A percentile compares a stretch with the other conserved stretches of the same genome.
These are phyloP conservation scores for Phanerochaete sordida DNA, from an alignment of 768 basidiomycete species.

Conservation along the genomic window DNA sequence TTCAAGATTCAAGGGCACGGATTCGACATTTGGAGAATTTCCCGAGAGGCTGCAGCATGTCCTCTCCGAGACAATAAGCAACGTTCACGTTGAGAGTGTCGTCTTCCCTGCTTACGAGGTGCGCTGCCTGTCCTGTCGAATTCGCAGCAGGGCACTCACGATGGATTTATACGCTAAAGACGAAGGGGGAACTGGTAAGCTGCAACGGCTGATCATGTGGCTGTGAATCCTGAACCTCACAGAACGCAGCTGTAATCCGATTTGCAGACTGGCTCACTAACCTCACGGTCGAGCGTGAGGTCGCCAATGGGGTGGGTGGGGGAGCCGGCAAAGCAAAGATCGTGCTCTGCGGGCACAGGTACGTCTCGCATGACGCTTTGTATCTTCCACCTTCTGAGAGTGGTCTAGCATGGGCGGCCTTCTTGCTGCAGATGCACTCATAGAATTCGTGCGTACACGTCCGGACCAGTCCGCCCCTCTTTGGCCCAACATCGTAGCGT, in stretches of 20 bases:
- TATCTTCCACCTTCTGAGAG: background rate
- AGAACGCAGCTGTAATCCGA: slow-evolving; percentile 78
- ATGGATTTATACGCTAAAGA: slow-evolving; percentile 39
- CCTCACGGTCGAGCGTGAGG: slow-evolving; percentile 83
- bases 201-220: background rate
- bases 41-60: slow-evolving; percentile 78
- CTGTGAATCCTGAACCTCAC: slow-evolving; percentile 6
- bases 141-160: background rate
- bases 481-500: slow-evolving; percentile 88
- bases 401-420: slow-evolving; percentile 84
- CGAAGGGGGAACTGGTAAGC: slow-evolving; percentile 82
- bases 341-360: slow-evolving; percentile 90
- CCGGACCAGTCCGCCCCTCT: slow-evolving; percentile 63
- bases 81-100: slow-evolving; percentile 63
- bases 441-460: slow-evolving; percentile 66
- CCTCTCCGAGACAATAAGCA: slow-evolving; percentile 58
- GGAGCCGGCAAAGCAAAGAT: slow-evolving; percentile 72
- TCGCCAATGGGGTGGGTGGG: slow-evolving; percentile 68
- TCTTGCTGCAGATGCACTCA: slow-evolving; percentile 78
- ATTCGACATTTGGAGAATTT: slow-evolving; percentile 74
- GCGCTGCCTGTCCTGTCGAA: slow-evolving; percentile 13
- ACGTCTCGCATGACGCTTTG: background rate
- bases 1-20: slow-evolving; percentile 53
- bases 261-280: slow-evolving; percentile 93
- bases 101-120: slow-evolving; percentile 91